Base-by-base conservation (phyloP, 805 yeast genomes). In the Sugiyamaella boreocaroliniensis region DNA sequence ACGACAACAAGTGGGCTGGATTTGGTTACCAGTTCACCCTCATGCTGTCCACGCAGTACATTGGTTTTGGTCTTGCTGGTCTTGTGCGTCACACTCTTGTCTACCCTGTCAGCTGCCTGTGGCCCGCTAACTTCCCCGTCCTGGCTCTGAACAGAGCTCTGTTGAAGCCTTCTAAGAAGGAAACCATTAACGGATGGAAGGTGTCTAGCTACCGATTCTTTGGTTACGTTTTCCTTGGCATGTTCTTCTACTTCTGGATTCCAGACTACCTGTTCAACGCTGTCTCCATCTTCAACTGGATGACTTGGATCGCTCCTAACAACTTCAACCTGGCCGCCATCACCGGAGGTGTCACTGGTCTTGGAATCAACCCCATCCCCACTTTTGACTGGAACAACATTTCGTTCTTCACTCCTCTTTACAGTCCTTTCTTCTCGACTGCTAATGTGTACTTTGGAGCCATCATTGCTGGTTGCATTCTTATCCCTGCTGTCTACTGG, bases 241-340 rank as follows among this genome's bases (percentile, higher is more conserved):
- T 74, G 19, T 79, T 79, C 60, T 53, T 72, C 7, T 80, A 77
- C 70, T 78, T 77, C 61, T 81, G 81, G 79, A 64, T 81, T 60
- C 85, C 86, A 14, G 83, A 79, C 53, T 81, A 68, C 63, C 70
- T 83, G 40, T 80, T 80, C 71, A 71, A 73, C 34, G 84, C 79
- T 6, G 70, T 83, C 52, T 76, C 83, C 2, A 73, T 73, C 58
- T 80, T 83, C 64, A 66, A 68, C 54, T 82, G 83, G 77, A 75
- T 81, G 56, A 74, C 83, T 22, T 82, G 88, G 88, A 80, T 80
- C 49, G 72, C 67, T 45, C 75, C 75, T 18, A 65, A 77, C 50
- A 79, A 79, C 63, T 74, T 76, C 51, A 72, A 72, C 29, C 74
- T 83, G n/a, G 81, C 80, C 52, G 59, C 62, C 7, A 62, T 79